Evolutionary conservation across 2,329 filamentous ascomycete species (phyloP).

Genomic region (Ramichloridium luteum): DNA sequence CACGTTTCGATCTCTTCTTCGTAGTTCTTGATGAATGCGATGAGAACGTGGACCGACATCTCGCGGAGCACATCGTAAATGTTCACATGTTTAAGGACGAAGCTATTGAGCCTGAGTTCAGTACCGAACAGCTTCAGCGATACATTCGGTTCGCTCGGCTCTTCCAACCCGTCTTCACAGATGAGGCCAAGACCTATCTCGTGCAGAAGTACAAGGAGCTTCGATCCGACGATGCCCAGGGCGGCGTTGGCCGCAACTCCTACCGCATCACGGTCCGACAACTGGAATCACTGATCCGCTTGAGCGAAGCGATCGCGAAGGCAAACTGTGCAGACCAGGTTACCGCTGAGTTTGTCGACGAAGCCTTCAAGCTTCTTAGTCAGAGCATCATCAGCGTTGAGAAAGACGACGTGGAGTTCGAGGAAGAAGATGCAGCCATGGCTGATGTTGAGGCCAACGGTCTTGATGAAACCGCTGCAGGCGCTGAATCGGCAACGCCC

Average conservation of each 20-base stretch:
- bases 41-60: constrained; percentile 75
- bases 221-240: constrained; percentile 82
- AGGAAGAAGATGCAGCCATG: constrained; percentile 50
- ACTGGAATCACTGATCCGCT: constrained; percentile 85
- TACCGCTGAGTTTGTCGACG: constrained; percentile 69
- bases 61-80: constrained; percentile 88
- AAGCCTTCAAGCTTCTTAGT: constrained; percentile 80
- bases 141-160: constrained; percentile 95
- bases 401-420: constrained; percentile 92
- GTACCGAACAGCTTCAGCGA: constrained; percentile 87
- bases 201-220: constrained; percentile 95
- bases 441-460: constrained; percentile 38
- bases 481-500: constrained; percentile 28
- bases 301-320: constrained; percentile 96
- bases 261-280: constrained; percentile 97
- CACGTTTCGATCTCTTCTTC: constrained; percentile 97
- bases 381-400: constrained; percentile 97
- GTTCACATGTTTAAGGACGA: constrained; percentile 89
- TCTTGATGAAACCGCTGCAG: constrained; percentile 20
- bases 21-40: constrained; percentile 96
- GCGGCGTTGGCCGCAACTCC: constrained; percentile 84
- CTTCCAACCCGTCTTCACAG: constrained; percentile 84
- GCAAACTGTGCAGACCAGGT: constrained; percentile 93
- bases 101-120: constrained; percentile 84
- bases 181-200: constrained; percentile 71